Evolutionary conservation across 2,329 filamentous ascomycete genomes (phyloP).

Genomic region (Rosellinia necatrix): DNA sequence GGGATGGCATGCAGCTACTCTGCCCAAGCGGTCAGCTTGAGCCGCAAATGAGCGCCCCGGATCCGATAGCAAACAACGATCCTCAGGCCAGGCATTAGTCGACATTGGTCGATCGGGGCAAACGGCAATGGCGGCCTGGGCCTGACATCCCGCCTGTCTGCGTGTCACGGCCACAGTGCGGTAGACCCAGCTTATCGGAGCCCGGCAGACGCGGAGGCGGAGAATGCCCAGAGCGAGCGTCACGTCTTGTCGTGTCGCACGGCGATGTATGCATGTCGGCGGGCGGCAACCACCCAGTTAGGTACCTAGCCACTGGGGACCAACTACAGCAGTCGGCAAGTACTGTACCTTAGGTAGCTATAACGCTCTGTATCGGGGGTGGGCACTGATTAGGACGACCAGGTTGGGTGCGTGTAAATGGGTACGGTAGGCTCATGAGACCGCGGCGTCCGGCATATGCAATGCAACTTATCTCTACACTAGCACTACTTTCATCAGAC

Average conservation of each 20-base stretch:
- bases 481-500: slow-evolving; percentile 20
- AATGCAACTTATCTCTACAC: slow-evolving; percentile 26
- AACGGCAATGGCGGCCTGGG: slow-evolving; percentile 31
- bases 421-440: slow-evolving; percentile 18
- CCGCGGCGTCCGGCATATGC: slow-evolving; percentile 27
- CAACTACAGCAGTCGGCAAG: too few species aligned
- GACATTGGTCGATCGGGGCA: slow-evolving; percentile 26
- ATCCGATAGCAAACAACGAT: slow-evolving; percentile 7
- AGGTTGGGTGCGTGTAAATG: slow-evolving; percentile 15
- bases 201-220: slow-evolving; percentile 21
- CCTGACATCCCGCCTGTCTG: slow-evolving; percentile 29
- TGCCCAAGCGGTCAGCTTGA: slow-evolving; percentile 26
- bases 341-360: too few species aligned
- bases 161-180: slow-evolving; percentile 38
- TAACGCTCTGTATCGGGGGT: too few species aligned
- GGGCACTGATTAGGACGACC: slow-evolving; percentile 7
- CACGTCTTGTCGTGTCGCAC: too few species aligned
- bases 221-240: slow-evolving; percentile 31
- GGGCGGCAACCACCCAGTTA: slow-evolving; percentile 25
- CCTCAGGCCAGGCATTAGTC: slow-evolving; percentile 1
- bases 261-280: slow-evolving; percentile 23
- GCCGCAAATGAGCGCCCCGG: slow-evolving; percentile 21
- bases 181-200: slow-evolving; percentile 38
- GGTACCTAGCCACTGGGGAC: too few species aligned
- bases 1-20: slow-evolving; percentile 27